Evolutionary conservation across 352 stramenopile genomes (phyloP).

Genomic region (Phytophthora pistaciae): DNA sequence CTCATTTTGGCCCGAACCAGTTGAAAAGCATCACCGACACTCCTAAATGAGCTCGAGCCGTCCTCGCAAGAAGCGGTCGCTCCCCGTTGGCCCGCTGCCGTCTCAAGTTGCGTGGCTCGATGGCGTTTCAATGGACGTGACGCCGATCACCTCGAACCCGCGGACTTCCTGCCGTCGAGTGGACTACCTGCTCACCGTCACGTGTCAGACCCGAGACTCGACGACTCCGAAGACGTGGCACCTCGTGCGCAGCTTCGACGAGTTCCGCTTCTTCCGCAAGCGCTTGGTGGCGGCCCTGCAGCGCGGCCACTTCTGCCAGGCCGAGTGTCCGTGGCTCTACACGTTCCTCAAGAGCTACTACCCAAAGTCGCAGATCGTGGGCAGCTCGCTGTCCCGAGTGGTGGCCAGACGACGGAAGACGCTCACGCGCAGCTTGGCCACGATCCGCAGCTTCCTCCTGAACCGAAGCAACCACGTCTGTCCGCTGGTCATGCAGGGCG

Average conservation of each 20-base stretch:
- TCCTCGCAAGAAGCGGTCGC: constrained; percentile 31
- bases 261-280: constrained; percentile 53
- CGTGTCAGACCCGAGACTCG: constrained; percentile 15
- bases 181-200: constrained; percentile 44
- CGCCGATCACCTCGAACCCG: constrained; percentile 22
- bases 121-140: constrained; percentile 39
- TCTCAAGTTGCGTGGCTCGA: constrained; percentile 40
- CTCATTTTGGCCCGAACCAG: constrained; percentile 17
- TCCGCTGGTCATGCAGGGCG: constrained; percentile 32
- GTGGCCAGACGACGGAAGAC: constrained; percentile 44
- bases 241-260: constrained; percentile 51
- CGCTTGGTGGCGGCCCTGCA: constrained; percentile 32
- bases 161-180: constrained; percentile 24
- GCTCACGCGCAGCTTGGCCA: constrained; percentile 49
- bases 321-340: constrained; percentile 47
- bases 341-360: constrained; percentile 55
- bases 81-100: constrained; percentile 21
- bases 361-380: constrained; percentile 49
- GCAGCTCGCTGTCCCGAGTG: constrained; percentile 34
- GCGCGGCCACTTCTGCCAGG: constrained; percentile 43
- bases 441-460: constrained; percentile 47
- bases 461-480: constrained; percentile 49
- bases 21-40: neutral
- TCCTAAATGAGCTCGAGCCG: constrained; percentile 26
- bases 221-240: constrained; percentile 36